Evolutionary conservation across 2,329 filamentous ascomycete genomes (phyloP).

Genomic region (Trichoderma citrinoviride): DNA sequence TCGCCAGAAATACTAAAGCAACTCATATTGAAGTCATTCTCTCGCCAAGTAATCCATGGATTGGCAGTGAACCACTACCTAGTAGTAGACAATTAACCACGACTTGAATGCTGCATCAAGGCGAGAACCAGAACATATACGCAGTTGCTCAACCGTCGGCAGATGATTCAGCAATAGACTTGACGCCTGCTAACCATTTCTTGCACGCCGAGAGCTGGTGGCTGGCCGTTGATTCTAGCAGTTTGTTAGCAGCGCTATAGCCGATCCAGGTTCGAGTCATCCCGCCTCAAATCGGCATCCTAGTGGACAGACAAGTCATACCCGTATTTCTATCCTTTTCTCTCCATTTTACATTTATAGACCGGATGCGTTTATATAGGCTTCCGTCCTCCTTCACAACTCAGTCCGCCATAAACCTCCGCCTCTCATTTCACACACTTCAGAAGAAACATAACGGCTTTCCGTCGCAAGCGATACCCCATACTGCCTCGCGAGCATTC

Average conservation of each 20-base stretch:
- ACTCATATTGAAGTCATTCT: no score
- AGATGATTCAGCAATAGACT: not conserved
- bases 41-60: no score
- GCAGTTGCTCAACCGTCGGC: no score
- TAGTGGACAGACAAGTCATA: not conserved
- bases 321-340: not conserved
- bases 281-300: not conserved
- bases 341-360: not conserved
- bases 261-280: constrained; percentile 6
- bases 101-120: no score
- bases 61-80: no score
- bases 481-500: constrained; percentile 19
- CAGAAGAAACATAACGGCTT: not conserved
- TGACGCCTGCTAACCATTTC: not conserved
- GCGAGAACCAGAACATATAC: no score
- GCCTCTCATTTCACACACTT: not conserved
- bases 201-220: not conserved
- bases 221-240: not conserved
- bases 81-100: no score
- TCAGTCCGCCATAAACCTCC: not conserved
- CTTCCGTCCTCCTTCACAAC: not conserved
- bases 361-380: constrained; percentile 1
- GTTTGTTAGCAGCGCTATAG: not conserved
- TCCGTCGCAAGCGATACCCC: not conserved
- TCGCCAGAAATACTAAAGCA: no score